Conservation (phyloP, 192 early-diverging fungal species). For the Coemansia sp. region DNA sequence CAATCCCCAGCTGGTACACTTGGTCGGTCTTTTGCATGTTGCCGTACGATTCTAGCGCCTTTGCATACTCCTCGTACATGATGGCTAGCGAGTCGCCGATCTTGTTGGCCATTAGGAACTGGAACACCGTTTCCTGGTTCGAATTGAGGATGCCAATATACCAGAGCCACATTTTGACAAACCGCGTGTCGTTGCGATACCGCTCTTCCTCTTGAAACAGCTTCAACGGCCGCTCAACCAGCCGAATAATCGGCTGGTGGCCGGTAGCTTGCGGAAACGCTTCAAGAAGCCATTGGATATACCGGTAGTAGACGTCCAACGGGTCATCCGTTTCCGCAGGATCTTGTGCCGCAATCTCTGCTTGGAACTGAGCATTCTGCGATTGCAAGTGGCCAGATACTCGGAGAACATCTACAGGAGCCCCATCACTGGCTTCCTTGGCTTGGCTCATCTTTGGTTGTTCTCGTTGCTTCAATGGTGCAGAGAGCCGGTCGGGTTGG, state of each 20-base stretch:
- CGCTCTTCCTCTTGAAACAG: conserved; percentile 58
- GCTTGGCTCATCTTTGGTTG: background rate
- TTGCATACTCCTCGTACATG: conserved; percentile 81
- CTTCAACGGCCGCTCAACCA: conserved; percentile 57
- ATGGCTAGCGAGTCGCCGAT: conserved; percentile 69
- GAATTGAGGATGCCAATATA: conserved; percentile 53
- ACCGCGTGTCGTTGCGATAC: conserved; percentile 66
- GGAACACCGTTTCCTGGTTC: conserved; percentile 71
- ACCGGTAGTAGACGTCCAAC: conserved; percentile 63
- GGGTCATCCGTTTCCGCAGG: conserved; percentile 55
- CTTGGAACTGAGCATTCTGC: conserved; percentile 43
- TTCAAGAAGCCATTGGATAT: conserved; percentile 65
- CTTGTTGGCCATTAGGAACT: conserved; percentile 68
- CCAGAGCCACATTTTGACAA: conserved; percentile 64
- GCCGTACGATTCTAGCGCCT: conserved; percentile 57
- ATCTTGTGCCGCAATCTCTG: conserved; percentile 34
- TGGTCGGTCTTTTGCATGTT: conserved; percentile 63
- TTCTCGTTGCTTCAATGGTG: background rate
- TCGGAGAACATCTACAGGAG: background rate
- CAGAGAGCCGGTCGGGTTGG: conserved; percentile 18
- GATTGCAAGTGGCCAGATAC: conserved; percentile 31
- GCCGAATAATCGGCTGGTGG: conserved; percentile 55
- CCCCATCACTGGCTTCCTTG: background rate
- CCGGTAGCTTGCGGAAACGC: conserved; percentile 63
- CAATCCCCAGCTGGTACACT: conserved; percentile 67